Evolutionary conservation across 805 yeast genomes (phyloP).

Genomic region (Kodamaea restingae): DNA sequence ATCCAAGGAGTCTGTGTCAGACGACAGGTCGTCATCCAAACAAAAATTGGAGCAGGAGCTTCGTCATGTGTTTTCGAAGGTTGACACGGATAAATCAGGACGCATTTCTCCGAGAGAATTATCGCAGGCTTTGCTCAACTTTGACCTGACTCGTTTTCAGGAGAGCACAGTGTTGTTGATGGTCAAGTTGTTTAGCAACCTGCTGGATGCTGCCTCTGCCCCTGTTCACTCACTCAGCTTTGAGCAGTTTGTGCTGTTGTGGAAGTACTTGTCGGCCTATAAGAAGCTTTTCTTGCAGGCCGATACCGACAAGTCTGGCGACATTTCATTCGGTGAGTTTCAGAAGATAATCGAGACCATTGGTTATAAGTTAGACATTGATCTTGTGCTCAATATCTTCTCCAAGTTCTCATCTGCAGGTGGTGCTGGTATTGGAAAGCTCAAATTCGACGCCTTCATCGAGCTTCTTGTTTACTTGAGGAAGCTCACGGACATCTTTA

Average conservation of each 20-base stretch:
- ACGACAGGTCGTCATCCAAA: slow-evolving; percentile 25
- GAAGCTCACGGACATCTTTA: slow-evolving; percentile 73
- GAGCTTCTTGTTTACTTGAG: slow-evolving; percentile 75
- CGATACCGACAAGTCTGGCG: slow-evolving; percentile 55
- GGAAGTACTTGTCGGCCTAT: slow-evolving; percentile 69
- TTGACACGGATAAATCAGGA: slow-evolving; percentile 53
- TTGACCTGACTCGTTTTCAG: slow-evolving; percentile 60
- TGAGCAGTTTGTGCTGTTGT: slow-evolving; percentile 61
- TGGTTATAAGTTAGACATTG: slow-evolving; percentile 59
- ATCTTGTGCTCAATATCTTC: slow-evolving; percentile 55
- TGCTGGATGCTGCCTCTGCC: slow-evolving; percentile 18
- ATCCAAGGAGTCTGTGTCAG: slow-evolving; percentile 2
- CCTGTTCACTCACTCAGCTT: slow-evolving; percentile 33
- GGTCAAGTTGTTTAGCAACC: slow-evolving; percentile 55
- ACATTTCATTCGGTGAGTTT: slow-evolving; percentile 63
- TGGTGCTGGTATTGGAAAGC: slow-evolving; percentile 32
- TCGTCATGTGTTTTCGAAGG: slow-evolving; percentile 48
- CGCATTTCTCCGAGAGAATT: slow-evolving; percentile 54
- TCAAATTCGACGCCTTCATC: slow-evolving; percentile 78
- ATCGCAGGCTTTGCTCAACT: slow-evolving; percentile 54
- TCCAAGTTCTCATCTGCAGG: slow-evolving; percentile 48
- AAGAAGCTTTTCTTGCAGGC: slow-evolving; percentile 58
- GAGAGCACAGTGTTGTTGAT: slow-evolving; percentile 56
- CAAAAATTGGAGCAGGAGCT: slow-evolving; percentile 46
- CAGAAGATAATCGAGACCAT: slow-evolving; percentile 58